These are phyloP conservation scores for Adenanthera pavonina DNA, from an alignment of 306 rosid genomes.

Conservation along the genomic window DNA sequence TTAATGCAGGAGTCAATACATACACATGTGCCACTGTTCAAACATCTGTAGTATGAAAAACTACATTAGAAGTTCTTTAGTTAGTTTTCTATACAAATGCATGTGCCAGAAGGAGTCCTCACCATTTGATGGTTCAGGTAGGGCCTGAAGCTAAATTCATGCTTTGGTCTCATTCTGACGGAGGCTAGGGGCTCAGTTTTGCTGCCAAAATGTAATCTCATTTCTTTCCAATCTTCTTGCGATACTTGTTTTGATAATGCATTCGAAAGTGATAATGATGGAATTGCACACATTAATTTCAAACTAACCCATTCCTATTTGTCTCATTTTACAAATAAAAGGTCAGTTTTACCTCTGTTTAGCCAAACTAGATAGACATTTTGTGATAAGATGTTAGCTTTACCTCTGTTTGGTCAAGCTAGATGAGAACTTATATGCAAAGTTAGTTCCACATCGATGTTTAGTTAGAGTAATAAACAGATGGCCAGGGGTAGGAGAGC, in stretches of 20 bases:
- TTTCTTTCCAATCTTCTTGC: no score
- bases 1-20: conserved; percentile 3
- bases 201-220: no score
- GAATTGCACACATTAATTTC: not conserved
- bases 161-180: no score
- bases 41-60: not conserved
- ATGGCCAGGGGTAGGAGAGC: not conserved
- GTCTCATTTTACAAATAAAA: not conserved
- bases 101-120: no score
- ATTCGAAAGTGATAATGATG: no score
- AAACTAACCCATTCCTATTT: not conserved
- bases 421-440: not conserved
- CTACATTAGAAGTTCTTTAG: not conserved
- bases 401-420: not conserved
- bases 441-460: not conserved
- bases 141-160: no score
- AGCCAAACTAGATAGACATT: not conserved
- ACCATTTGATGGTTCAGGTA: no score
- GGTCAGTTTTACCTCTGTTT: not conserved
- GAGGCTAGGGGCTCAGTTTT: no score
- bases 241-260: no score
- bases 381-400: not conserved
- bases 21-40: not conserved
- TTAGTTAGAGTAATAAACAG: not conserved
- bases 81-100: not conserved